These are phyloP conservation scores for Tulasnella sp. DNA, from an alignment of 768 basidiomycete species.

Conservation along the genomic window DNA sequence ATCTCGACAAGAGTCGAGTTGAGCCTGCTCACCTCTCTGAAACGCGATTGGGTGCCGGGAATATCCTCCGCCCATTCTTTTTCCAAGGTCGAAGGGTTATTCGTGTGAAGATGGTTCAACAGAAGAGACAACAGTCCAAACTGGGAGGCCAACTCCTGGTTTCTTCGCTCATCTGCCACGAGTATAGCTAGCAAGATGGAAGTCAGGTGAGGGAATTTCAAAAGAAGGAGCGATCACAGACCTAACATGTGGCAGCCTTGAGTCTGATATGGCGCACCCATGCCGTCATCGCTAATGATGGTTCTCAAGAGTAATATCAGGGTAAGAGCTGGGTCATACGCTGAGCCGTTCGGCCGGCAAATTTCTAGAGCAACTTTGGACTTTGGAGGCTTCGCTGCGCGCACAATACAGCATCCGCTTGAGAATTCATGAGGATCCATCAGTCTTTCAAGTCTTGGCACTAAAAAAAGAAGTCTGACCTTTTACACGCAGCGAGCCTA, in stretches of 20 bases:
- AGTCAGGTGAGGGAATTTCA: neutral
- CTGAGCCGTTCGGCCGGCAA: too few relatives aligned
- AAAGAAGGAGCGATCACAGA: slow-evolving; percentile 29
- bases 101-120: slow-evolving; percentile 37
- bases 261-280: slow-evolving; percentile 37
- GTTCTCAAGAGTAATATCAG: slow-evolving; percentile 63
- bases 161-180: slow-evolving; percentile 53
- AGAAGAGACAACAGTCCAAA: slow-evolving; percentile 52
- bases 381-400: too few relatives aligned
- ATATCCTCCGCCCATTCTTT: slow-evolving; percentile 59
- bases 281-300: slow-evolving; percentile 37
- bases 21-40: slow-evolving; percentile 48
- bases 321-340: slow-evolving; percentile 23
- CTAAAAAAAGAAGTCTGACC: neutral
- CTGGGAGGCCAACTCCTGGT: slow-evolving; percentile 62
- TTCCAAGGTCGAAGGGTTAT: slow-evolving; percentile 38
- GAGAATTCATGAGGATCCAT: too few relatives aligned
- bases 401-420: too few relatives aligned
- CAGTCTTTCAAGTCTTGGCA: neutral
- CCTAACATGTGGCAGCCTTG: slow-evolving; percentile 70
- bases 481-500: slow-evolving; percentile 11
- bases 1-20: neutral
- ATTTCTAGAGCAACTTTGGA: too few relatives aligned
- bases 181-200: slow-evolving; percentile 42
- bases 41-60: slow-evolving; percentile 41